phyloP scores from a whole-genome alignment of 2,329 filamentous ascomycete species.

The Cladophialophora carrionii region DNA sequence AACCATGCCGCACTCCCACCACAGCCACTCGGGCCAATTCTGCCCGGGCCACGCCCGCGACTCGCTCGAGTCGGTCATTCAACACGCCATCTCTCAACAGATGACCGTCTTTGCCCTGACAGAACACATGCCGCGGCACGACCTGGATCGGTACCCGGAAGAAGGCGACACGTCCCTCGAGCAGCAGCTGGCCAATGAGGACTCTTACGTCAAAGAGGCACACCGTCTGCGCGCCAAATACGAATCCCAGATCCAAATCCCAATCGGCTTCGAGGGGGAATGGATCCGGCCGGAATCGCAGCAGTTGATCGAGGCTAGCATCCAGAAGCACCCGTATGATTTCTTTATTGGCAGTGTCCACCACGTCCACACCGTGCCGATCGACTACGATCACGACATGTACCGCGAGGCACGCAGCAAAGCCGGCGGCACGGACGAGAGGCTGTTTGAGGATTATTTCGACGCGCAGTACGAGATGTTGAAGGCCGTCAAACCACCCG shows the following conservation, averaged over 20 bases:
- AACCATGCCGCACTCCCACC: conserved; percentile 92
- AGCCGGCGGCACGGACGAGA: conserved; percentile 67
- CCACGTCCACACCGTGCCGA: conserved; percentile 82
- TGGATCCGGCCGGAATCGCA: conserved; percentile 77
- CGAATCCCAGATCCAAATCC: conserved; percentile 69
- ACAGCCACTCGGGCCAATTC: conserved; percentile 97
- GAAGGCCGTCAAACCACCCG: conserved; percentile 66
- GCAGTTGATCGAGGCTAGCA: conserved; percentile 61
- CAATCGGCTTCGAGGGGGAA: conserved; percentile 91
- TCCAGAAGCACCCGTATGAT: conserved; percentile 69
- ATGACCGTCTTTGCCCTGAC: conserved; percentile 86
- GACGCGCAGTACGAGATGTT: conserved; percentile 87
- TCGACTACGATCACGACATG: conserved; percentile 75
- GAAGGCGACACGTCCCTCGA: conserved; percentile 60
- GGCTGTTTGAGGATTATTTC: conserved; percentile 82
- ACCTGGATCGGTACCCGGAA: conserved; percentile 86
- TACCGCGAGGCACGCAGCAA: conserved; percentile 66
- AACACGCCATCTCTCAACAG: conserved; percentile 73
- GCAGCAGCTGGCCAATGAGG: conserved; percentile 52
- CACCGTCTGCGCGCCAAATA: conserved; percentile 72
- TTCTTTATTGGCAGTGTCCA: conserved; percentile 94
- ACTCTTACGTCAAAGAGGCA: conserved; percentile 75
- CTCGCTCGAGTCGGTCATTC: conserved; percentile 79
- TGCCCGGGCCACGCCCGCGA: conserved; percentile 87
- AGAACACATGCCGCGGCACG: conserved; percentile 88